A percentile compares a stretch with the other conserved stretches of the same genome.
phyloP scores from a whole-genome alignment of 352 stramenopile species.

The Phytophthora sp. region DNA sequence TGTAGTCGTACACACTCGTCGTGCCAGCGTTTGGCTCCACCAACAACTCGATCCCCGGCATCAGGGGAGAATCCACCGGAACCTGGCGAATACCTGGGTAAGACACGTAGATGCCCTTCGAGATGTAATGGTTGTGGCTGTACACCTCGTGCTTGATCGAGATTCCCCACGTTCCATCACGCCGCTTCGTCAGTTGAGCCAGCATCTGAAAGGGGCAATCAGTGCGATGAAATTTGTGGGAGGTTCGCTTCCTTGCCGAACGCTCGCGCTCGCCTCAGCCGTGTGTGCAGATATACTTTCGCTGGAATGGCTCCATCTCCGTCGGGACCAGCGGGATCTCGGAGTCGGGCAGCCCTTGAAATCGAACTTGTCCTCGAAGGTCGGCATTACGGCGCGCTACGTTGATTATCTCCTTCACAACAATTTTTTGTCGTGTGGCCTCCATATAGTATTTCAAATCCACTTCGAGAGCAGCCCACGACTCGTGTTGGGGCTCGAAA shows the following conservation, averaged over 20 bases:
- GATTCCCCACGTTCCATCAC: slow-evolving; percentile 2
- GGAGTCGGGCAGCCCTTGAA: not conserved
- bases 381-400: not conserved
- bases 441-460: too few species aligned
- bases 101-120: slow-evolving; percentile 9
- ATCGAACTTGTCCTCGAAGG: slow-evolving; percentile 4
- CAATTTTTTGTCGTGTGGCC: too few species aligned
- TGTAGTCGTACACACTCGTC: slow-evolving; percentile 15
- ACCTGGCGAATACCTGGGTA: slow-evolving; percentile 30
- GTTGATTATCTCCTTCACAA: slow-evolving; percentile 1
- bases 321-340: slow-evolving; percentile 1
- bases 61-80: slow-evolving; percentile 4
- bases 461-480: too few species aligned
- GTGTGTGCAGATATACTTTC: slow-evolving; percentile 17
- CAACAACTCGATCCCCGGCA: slow-evolving; percentile 9
- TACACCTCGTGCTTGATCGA: slow-evolving; percentile 7
- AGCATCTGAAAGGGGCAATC: slow-evolving; percentile 18
- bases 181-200: slow-evolving; percentile 4
- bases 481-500: too few species aligned
- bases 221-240: not conserved
- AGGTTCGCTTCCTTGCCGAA: not conserved
- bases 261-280: slow-evolving; percentile 2
- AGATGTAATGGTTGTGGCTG: slow-evolving; percentile 6
- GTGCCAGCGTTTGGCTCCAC: slow-evolving; percentile 2
- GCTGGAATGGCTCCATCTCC: slow-evolving; percentile 3